Percentiles rank a stretch among this genome's conserved stretches.
phyloP scores from a whole-genome alignment of 2,329 filamentous ascomycete species.

The Cryoendolithus antarcticus region DNA sequence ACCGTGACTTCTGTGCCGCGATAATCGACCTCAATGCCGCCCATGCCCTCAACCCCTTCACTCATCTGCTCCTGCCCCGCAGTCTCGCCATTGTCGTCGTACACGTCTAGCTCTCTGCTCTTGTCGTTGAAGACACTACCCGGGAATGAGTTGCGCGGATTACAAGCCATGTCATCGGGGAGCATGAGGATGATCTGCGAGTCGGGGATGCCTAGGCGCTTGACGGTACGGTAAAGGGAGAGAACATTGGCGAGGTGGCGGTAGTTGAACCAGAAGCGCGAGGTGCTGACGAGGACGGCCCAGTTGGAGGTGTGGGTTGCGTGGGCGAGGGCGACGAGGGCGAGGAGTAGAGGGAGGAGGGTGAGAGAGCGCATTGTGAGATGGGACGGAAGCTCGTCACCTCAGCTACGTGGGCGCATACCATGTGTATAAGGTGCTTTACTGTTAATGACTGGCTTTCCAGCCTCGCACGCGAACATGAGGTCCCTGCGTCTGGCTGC shows the following conservation, averaged over 20 bases:
- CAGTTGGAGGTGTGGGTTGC: constrained; percentile 94
- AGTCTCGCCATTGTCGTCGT: constrained; percentile 52
- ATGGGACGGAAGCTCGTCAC: too few relatives aligned
- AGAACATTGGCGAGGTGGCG: constrained; percentile 95
- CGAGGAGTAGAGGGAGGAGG: constrained; percentile 7
- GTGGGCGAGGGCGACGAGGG: constrained; percentile 27
- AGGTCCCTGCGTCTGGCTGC: too few relatives aligned
- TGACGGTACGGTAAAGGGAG: constrained; percentile 94
- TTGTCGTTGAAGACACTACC: constrained; percentile 98
- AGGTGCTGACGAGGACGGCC: constrained; percentile 95
- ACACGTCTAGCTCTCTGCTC: constrained; percentile 86
- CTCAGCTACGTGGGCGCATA: too few relatives aligned
- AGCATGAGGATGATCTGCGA: constrained; percentile 99
- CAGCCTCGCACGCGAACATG: too few relatives aligned
- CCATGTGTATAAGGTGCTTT: too few relatives aligned
- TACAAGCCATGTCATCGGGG: constrained; percentile 99
- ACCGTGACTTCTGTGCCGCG: constrained; percentile 96
- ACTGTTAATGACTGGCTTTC: too few relatives aligned
- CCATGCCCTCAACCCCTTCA: constrained; percentile 16
- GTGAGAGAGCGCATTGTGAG: too few relatives aligned
- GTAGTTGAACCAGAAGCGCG: constrained; percentile 99
- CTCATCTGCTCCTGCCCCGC: constrained; percentile 8
- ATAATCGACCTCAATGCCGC: constrained; percentile 85
- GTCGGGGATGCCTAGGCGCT: constrained; percentile 92
- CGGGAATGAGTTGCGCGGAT: constrained; percentile 93